These are phyloP conservation scores for Tetradesmus lagerheimii DNA, from an alignment of 139 green algal genomes.

Conservation along the genomic window DNA sequence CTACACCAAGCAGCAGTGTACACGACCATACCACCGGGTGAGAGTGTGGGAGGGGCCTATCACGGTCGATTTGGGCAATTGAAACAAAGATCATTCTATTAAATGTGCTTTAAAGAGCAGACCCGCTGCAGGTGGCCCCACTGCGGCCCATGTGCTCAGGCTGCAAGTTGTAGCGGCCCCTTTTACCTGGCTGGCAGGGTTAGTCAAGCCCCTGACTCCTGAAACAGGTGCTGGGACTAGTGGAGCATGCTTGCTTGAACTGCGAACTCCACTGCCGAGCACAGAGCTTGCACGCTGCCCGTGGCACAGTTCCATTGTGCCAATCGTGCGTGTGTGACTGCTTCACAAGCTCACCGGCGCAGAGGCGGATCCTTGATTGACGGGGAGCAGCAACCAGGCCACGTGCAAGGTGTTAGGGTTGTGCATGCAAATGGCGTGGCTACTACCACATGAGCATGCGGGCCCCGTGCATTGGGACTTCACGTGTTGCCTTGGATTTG, in stretches of 20 bases:
- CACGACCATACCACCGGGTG: conserved; percentile 37
- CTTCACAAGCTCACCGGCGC: background rate
- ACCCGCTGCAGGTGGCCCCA: background rate
- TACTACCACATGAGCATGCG: background rate
- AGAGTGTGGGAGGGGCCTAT: background rate
- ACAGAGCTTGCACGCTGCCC: conserved; percentile 15
- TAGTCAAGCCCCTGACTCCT: background rate
- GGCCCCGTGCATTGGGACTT: background rate
- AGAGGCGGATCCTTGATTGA: background rate
- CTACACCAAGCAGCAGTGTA: conserved; percentile 11
- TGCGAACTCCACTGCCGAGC: conserved; percentile 29
- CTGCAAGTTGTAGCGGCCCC: background rate
- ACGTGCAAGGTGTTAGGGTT: conserved; percentile 5
- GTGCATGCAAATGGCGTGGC: conserved; percentile 2
- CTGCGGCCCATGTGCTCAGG: background rate
- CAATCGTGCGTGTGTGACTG: background rate
- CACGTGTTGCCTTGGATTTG: background rate
- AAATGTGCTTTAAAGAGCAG: background rate
- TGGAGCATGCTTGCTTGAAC: conserved; percentile 28
- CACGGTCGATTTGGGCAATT: background rate
- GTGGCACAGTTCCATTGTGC: conserved; percentile 39
- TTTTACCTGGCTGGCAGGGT: conserved; percentile 12
- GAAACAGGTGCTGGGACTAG: background rate
- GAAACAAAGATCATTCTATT: background rate
- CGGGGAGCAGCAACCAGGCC: background rate